These are phyloP conservation scores for Musa beccarii DNA, from an alignment of 176 grass and related monocot genomes.

Conservation along the genomic window DNA sequence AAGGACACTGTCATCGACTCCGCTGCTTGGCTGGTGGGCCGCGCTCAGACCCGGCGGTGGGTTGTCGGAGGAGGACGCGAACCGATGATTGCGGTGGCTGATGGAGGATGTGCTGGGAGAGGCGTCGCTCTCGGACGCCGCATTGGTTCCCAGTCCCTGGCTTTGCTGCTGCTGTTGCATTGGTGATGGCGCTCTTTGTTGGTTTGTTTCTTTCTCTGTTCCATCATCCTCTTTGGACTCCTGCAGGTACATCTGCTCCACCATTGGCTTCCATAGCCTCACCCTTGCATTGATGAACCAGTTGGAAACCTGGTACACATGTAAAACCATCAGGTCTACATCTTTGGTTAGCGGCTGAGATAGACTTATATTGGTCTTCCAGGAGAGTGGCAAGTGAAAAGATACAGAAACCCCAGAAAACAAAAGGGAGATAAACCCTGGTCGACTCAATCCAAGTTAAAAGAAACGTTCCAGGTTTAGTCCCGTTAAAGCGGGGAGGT, in stretches of 20 bases:
- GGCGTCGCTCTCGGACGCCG: slow-evolving; percentile 3
- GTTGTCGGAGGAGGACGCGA: neutral
- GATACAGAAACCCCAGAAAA: too few species aligned
- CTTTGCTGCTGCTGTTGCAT: slow-evolving; percentile 17
- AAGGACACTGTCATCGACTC: slow-evolving; percentile 14
- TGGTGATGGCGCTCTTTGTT: slow-evolving; percentile 22
- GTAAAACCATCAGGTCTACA: too few species aligned
- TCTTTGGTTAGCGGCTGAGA: too few species aligned
- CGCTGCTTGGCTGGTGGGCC: neutral
- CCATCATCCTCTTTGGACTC: slow-evolving; percentile 15
- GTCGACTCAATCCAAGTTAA: too few species aligned
- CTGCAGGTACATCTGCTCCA: slow-evolving; percentile 93
- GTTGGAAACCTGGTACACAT: slow-evolving; percentile 61
- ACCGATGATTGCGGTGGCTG: neutral
- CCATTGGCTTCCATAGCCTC: slow-evolving; percentile 98
- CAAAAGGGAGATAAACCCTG: too few species aligned
- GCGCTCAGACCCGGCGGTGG: neutral
- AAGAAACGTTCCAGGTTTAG: too few species aligned
- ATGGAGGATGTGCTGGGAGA: slow-evolving; percentile 3
- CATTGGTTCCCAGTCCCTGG: slow-evolving; percentile 29
- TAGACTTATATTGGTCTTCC: neutral
- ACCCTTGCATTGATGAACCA: slow-evolving; percentile 99
- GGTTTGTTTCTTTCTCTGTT: slow-evolving; percentile 2
- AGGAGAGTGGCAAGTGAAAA: neutral
- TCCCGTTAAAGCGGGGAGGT: too few species aligned